phyloP scores from a whole-genome alignment of 805 yeast genomes.

The Lipomyces sp. region DNA sequence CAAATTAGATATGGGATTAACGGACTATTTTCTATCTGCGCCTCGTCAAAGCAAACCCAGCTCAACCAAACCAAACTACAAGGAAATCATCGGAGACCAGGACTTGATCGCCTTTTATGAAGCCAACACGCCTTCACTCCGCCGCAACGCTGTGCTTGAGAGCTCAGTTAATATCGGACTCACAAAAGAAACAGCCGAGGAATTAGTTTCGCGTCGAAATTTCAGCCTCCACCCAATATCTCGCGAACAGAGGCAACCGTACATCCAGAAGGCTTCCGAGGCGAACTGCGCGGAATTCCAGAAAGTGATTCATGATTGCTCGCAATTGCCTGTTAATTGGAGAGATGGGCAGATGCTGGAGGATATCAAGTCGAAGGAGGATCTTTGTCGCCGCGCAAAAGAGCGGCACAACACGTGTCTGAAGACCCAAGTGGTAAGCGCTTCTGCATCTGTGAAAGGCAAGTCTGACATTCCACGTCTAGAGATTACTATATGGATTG shows the following conservation, averaged over 20 bases:
- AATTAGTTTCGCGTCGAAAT: neutral
- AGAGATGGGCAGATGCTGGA: neutral
- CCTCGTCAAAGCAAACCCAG: neutral
- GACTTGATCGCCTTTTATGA: slow-evolving; percentile 21
- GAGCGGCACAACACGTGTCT: slow-evolving; percentile 18
- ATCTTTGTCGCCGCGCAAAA: neutral
- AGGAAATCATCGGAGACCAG: slow-evolving; percentile 17
- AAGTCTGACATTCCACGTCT: neutral
- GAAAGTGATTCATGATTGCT: slow-evolving; percentile 6
- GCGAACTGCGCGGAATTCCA: slow-evolving; percentile 13
- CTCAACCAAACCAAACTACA: slow-evolving; percentile 7
- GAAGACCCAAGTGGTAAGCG: slow-evolving; percentile 16
- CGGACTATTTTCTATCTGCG: neutral
- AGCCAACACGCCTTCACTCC: slow-evolving; percentile 23
- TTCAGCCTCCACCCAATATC: slow-evolving; percentile 11
- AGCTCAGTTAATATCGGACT: slow-evolving; percentile 12
- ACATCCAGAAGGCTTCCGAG: slow-evolving; percentile 11
- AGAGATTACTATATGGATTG: slow-evolving; percentile 26
- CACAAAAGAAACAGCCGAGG: slow-evolving; percentile 7
- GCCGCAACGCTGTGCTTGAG: slow-evolving; percentile 1
- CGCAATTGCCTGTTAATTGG: too few relatives aligned
- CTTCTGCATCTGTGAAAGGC: neutral
- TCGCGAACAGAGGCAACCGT: slow-evolving; percentile 1
- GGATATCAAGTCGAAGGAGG: neutral
- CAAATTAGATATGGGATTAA: neutral